Evolutionary conservation across 139 green algal species (phyloP), one percentile per base, ranked within the genome.

Genomic region (Desmodesmus armatus): DNA sequence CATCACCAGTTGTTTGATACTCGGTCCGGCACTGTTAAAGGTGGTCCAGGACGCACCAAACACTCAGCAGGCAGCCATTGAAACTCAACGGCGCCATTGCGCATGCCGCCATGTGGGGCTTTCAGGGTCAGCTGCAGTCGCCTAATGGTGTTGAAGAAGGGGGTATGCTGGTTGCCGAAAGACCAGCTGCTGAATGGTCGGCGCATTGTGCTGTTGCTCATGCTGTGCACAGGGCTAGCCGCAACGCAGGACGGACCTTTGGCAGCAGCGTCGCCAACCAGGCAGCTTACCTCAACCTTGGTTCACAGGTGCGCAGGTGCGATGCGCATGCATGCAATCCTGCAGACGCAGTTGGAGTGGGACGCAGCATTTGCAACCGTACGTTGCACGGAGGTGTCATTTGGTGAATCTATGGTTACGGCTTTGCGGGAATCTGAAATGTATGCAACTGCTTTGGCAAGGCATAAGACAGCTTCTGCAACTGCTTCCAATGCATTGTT

Each of bases 241-340:
- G 53, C 2, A 86, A 86, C 69, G 80, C 47, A 74, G 80, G 80
- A 4, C 80, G 80, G 37, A 86, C 69, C 1, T 86, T 80, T 60
- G 80, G 80, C 69, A 86, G 67, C 53, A 40, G 13, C 39, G 37
- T 70, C 25, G 67, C 80, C 19, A 86, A 51, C 55, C 51, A 69
- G 17, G 78, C 78, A 2, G 66, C 77, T 35, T 78, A 62, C 37
- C 17, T 39, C 66, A 85, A 79, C 40, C 62, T 85, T 25, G 80
- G 80, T 9, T 53, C 66, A 43, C 80, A 86, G 80, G 80, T 86
- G 9, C 23, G 51, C 58, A n/a, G n/a, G n/a, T n/a, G n/a, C n/a
- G n/a, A n/a, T n/a, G n/a, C n/a, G n/a, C n/a, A n/a, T n/a, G n/a
- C n/a, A n/a, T n/a, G n/a, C n/a, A n/a, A n/a, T n/a, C n/a, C n/a